phyloP scores from a whole-genome alignment of 2,329 filamentous ascomycete species.

The Trichoderma koningii region DNA sequence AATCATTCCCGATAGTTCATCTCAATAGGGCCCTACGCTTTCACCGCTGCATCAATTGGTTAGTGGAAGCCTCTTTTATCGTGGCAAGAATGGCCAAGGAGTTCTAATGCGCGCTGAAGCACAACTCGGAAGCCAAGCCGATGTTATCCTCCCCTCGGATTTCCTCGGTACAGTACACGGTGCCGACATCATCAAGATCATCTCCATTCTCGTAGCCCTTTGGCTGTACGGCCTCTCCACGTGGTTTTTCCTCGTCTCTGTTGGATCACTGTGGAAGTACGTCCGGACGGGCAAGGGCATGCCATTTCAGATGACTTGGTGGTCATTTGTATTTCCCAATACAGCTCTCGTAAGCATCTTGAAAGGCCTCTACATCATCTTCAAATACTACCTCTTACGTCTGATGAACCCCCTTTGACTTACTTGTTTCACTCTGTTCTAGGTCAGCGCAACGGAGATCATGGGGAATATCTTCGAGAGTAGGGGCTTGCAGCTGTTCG shows the following conservation, averaged over 20 bases:
- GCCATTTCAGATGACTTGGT: slow-evolving; percentile 84
- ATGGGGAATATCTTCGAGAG: slow-evolving; percentile 65
- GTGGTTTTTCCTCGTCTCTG: slow-evolving; percentile 81
- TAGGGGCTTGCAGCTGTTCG: slow-evolving; percentile 64
- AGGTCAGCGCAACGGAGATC: slow-evolving; percentile 69
- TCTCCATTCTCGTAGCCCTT: slow-evolving; percentile 64
- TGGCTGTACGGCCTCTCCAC: slow-evolving; percentile 84
- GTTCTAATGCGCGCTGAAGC: slow-evolving; percentile 34
- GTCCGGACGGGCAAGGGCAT: slow-evolving; percentile 59
- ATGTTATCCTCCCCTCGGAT: slow-evolving; percentile 46
- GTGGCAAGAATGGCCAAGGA: neutral
- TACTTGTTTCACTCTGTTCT: neutral
- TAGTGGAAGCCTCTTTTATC: neutral
- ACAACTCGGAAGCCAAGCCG: slow-evolving; percentile 48
- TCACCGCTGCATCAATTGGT: slow-evolving; percentile 51
- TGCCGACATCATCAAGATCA: slow-evolving; percentile 48
- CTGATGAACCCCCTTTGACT: neutral
- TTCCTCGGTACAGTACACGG: slow-evolving; percentile 48
- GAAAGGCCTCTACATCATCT: neutral
- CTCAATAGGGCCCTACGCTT: slow-evolving; percentile 72
- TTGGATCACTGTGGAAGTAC: slow-evolving; percentile 74
- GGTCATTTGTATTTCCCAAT: slow-evolving; percentile 80
- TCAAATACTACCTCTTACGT: too few relatives aligned
- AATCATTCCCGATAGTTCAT: slow-evolving; percentile 60
- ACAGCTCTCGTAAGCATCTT: slow-evolving; percentile 59